Conservation (phyloP, 1,284 basidiomycete genomes). For the Somion occarium region DNA sequence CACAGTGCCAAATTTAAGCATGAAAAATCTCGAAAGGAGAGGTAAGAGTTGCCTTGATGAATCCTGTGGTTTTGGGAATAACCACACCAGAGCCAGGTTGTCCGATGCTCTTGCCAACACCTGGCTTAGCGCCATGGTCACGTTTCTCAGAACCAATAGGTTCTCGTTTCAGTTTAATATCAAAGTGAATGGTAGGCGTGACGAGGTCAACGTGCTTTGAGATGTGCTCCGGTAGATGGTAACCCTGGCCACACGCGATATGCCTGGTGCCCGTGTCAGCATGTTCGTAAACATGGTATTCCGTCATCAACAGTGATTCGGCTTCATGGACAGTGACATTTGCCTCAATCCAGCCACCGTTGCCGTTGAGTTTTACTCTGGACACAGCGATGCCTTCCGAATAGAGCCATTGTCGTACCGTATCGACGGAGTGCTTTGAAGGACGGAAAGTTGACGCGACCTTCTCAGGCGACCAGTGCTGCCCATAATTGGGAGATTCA, state of each 20-base stretch:
- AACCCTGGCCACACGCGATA: conserved; percentile 25
- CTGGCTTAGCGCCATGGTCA: background rate
- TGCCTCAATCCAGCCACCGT: conserved; percentile 39
- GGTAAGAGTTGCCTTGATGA: conserved; percentile 7
- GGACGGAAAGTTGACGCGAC: conserved; percentile 40
- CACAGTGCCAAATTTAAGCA: background rate
- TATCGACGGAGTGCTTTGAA: conserved; percentile 33
- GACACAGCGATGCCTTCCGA: conserved; percentile 27
- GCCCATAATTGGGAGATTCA: conserved; percentile 35
- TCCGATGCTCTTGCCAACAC: conserved; percentile 3
- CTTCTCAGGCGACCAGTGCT: conserved; percentile 35
- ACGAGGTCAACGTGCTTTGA: conserved; percentile 20
- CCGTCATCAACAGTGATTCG: conserved; percentile 38
- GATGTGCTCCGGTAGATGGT: conserved; percentile 21
- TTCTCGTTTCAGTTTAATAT: conserved; percentile 11
- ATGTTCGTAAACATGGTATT: conserved; percentile 43
- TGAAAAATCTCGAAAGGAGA: background rate
- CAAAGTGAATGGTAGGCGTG: conserved; percentile 22
- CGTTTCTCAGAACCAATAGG: conserved; percentile 9
- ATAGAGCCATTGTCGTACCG: conserved; percentile 28
- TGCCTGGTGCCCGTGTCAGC: conserved; percentile 26
- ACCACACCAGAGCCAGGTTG: conserved; percentile 8
- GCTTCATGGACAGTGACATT: conserved; percentile 40
- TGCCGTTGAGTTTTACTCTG: conserved; percentile 29
- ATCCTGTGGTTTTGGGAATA: conserved; percentile 13